Base-by-base conservation (phyloP, 441 rosid species). In the Metrosideros polymorpha region DNA sequence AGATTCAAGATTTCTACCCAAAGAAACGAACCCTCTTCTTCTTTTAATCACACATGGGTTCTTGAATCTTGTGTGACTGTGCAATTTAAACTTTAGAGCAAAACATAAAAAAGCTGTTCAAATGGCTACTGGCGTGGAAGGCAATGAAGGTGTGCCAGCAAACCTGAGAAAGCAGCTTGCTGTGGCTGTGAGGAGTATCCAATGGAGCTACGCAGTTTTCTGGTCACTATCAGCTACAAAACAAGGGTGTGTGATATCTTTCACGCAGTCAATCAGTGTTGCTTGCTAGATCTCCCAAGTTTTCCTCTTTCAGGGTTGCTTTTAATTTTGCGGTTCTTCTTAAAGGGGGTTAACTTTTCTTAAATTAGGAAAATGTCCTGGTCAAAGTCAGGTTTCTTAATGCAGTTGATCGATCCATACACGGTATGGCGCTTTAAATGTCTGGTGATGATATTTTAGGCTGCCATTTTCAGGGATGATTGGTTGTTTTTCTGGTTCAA, bases 191-290 rank as follows among this genome's bases (percentile, higher is more conserved):
- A 92, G 90, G 91, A 94, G 94, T 86, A 91, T 92, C 84, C 92
- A 92, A 53, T 94, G 95, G 96, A 94, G 92, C 92, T 93, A 94
- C 85, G 96, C 93, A 55, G 88, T 94, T 85, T 94, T 92, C 90
- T 94, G 96, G 96, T 90, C 95, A 2, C 86, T 88, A 82, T 94
- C 96, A 88, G 50, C 89, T 56, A 83, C 90, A 76, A 93, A 93
- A 89, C 87, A 88, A 55, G 94, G 93, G 96, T 94, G 89, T 86
- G 24, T 35, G 47, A 39, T 39, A 2, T 22, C 47, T 71, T 71
- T 71, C 49, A 22, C 47, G 47, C 13, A 39, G 47, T 22, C 79
- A 71, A 5, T 39, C 45, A 9, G 79, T 71, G 79, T 6, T 39
- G 9, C 47, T 71, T 71, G 22, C 47, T 71, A 71, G 79, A 71